Evolutionary conservation across 208 protist genomes (phyloP), one percentile per base, ranked within the genome.

Genomic region (Crithidia thermophila): DNA sequence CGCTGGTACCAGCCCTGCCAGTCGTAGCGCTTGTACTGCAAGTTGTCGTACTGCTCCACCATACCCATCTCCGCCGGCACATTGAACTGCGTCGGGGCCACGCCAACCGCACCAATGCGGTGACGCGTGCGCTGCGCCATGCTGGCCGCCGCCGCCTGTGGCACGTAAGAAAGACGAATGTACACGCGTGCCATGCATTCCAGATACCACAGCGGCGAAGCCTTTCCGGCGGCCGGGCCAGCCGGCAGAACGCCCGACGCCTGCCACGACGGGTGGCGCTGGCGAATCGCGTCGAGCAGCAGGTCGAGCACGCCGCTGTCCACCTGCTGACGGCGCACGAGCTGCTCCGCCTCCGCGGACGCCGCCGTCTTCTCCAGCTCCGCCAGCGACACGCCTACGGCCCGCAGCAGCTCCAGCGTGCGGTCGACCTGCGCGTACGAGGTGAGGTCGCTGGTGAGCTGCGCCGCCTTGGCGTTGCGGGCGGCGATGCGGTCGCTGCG

Each of bases 1-100:
- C 91, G 88, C 67, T 96, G 91, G 57, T 94, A 94, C 87, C 91
- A 94, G 27, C 91, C 91, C 52, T 94, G 88, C 87, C 88, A 94
- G 67, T 96, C 91, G 72, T 94, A 96, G 9, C 86, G 81, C 73
- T 96, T 96, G 79, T 94, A 94, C 61, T 91, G 86, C 43, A 95
- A 55, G 64, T 95, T 95, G 76, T 95, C 84, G 72, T 90, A 94
- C 61, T 94, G 85, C 72, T 95, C 90, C 27, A 94, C 87, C 72
- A 91, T 84, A 56, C 90, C 90, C 57, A 95, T 72, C 72, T 95
- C 90, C 11, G 79, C 60, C 0, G 90, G 83, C 18, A 94, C 57
- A 62, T 95, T 95, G 69, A 85, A 88, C 72, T 95, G 81, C 39
- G 81, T 65, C 10, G 77, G 49, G 27, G 77, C 77, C 33, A 67